Percentiles rank a stretch among this genome's conserved stretches.
phyloP scores from a whole-genome alignment of 495 filamentous ascomycete genomes.

The Penicillium bialowiezense region DNA sequence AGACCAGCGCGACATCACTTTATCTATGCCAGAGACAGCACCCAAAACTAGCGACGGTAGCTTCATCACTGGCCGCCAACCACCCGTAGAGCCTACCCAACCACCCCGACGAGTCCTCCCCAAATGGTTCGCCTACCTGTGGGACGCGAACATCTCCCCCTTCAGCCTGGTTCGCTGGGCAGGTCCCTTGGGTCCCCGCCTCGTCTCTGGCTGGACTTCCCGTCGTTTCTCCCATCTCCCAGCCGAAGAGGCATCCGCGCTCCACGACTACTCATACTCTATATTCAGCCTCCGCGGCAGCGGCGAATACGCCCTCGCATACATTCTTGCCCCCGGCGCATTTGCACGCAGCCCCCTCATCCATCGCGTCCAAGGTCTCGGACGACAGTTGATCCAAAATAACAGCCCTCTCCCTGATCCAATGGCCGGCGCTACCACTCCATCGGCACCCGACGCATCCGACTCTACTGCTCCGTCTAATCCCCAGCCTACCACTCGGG shows the following conservation, averaged over 20 bases:
- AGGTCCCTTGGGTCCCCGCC: constrained; percentile 85
- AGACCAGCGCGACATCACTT: constrained; percentile 59
- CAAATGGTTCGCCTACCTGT: constrained; percentile 85
- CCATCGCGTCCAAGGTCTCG: constrained; percentile 80
- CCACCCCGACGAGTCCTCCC: constrained; percentile 64
- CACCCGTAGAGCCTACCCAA: constrained; percentile 27
- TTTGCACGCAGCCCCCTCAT: constrained; percentile 88
- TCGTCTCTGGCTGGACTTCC: constrained; percentile 93
- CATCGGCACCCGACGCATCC: constrained; percentile 9
- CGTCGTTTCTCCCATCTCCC: constrained; percentile 89
- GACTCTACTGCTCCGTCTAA: constrained; percentile 4
- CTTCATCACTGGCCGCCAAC: constrained; percentile 47
- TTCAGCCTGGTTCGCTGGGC: constrained; percentile 86
- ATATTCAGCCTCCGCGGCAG: constrained; percentile 92
- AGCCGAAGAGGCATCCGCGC: constrained; percentile 71
- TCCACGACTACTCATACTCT: constrained; percentile 90
- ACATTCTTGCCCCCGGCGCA: constrained; percentile 89
- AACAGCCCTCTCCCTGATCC: constrained; percentile 11
- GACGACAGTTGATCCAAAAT: constrained; percentile 56
- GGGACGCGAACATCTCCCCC: constrained; percentile 96
- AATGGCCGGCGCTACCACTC: constrained; percentile 6
- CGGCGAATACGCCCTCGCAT: constrained; percentile 91
- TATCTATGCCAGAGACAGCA: constrained; percentile 22
- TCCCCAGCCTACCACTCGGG: constrained; percentile 37
- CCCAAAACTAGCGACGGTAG: constrained; percentile 56